Evolutionary conservation across 179 eudicot species (phyloP), one percentile per base, ranked within the genome.

Genomic region (Silene vulgaris): DNA sequence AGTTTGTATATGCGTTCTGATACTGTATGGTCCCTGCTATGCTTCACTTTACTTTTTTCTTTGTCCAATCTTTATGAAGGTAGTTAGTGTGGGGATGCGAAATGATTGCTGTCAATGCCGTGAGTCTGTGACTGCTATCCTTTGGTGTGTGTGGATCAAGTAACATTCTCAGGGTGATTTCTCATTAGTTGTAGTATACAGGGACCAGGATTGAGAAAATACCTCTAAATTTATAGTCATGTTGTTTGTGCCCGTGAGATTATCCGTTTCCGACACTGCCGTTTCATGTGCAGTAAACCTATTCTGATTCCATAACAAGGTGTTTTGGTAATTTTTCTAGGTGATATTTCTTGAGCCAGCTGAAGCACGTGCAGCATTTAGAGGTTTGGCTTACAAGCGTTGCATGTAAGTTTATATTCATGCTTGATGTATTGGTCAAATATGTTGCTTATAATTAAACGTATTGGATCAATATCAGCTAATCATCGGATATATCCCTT

Each of bases 311-410:
- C 19, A 8, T 30, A 16, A 23, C 14, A 14, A 19, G 74, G 37
- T 35, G 8, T 69, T 59, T 23, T 23, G 26, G 45, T 17, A 30
- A 61, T 4, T 56, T 71, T 75, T 50, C 37, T 85, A 93, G 99
- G 97, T 88, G 28, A 82, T 91, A 75, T 96, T 87, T 79, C 89
- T 90, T 80, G 96, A 96, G 86, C 95, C 97, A 63, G 83, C 92
- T 61, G 93, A 90, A 74, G 99, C 97, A 63, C 96, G 99, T 69
- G 80, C 90, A 63, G 99, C 97, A 78, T 89, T 86, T 80, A 85
- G 69, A 76, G 86, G 87, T 60, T 82, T 93, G 78, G 86, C 90
- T 0, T 96, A 93, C 89, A 93, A 87, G 79, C 96, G 96, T 26
- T 93, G 82, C 91, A 93, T 88, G 99, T 95, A 88, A 88, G 89